phyloP scores from a whole-genome alignment of 495 filamentous ascomycete species.

The Friedmanniomyces simplex region DNA sequence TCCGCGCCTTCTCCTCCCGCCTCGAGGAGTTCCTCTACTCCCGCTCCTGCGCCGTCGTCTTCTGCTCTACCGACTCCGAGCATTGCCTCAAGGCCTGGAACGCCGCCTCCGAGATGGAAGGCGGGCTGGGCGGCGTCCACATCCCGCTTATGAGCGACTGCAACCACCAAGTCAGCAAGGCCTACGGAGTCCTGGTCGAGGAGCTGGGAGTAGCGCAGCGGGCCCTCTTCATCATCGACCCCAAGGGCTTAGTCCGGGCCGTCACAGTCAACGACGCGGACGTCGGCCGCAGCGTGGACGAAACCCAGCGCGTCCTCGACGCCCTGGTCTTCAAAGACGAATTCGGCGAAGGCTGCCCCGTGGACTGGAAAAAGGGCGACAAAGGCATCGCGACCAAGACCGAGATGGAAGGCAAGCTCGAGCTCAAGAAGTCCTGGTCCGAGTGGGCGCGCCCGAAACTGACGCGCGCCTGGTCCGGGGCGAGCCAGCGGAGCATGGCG shows the following conservation, averaged over 20 bases:
- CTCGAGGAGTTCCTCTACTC: conserved; percentile 34
- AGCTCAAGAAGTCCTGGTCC: conserved; percentile 25
- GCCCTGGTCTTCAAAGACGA: conserved; percentile 53
- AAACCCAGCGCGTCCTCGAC: conserved; percentile 47
- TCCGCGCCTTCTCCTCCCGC: conserved; percentile 41
- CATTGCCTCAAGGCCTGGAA: conserved; percentile 48
- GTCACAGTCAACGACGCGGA: conserved; percentile 51
- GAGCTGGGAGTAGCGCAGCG: conserved; percentile 46
- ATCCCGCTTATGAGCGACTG: conserved; percentile 47
- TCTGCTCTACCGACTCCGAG: conserved; percentile 38
- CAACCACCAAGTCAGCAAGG: conserved; percentile 43
- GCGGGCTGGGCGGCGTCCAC: conserved; percentile 43
- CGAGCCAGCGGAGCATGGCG: conserved; percentile 9
- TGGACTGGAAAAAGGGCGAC: conserved; percentile 45
- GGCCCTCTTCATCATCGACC: conserved; percentile 52
- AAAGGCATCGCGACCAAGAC: conserved; percentile 41
- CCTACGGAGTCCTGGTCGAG: conserved; percentile 49
- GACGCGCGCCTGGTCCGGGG: conserved; percentile 11
- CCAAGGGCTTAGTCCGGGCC: conserved; percentile 42
- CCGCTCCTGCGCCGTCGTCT: conserved; percentile 41
- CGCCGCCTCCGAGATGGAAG: conserved; percentile 40
- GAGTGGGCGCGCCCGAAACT: conserved; percentile 20
- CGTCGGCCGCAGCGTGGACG: conserved; percentile 49
- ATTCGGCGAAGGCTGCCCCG: conserved; percentile 43
- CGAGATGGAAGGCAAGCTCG: conserved; percentile 23